Percentiles rank a stretch among this genome's conserved stretches.
Conservation (phyloP, 306 rosid species). For the Ammopiptanthus mongolicus region DNA sequence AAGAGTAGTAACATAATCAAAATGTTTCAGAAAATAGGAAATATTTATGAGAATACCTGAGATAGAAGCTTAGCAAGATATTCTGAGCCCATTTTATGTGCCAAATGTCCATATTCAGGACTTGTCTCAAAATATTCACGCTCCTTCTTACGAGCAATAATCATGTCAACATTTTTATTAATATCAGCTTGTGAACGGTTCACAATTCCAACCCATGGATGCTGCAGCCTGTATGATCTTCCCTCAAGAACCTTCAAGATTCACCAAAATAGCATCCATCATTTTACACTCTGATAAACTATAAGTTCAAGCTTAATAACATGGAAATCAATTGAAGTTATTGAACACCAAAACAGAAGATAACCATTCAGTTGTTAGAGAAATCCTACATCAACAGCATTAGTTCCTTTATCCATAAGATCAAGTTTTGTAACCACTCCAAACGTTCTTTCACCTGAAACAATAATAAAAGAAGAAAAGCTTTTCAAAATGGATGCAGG, state of each 20-base stretch:
- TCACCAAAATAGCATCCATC: constrained; percentile 27
- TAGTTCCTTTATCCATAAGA: constrained; percentile 98
- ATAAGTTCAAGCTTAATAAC: constrained; percentile 9
- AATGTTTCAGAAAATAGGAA: not conserved
- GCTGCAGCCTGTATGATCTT: constrained; percentile 85
- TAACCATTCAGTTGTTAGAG: constrained; percentile 12
- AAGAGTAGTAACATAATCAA: not conserved
- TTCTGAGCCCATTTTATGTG: constrained; percentile 97
- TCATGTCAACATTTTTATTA: constrained; percentile 92
- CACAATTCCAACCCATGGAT: constrained; percentile 99
- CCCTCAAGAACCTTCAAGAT: constrained; percentile 88
- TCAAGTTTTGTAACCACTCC: constrained; percentile 97
- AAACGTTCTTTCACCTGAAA: constrained; percentile 93
- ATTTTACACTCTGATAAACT: not conserved
- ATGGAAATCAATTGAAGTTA: constrained; percentile 7
- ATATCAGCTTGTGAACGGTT: constrained; percentile 99
- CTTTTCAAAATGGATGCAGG: not conserved
- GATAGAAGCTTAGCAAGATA: constrained; percentile 97
- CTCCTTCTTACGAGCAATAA: constrained; percentile 87
- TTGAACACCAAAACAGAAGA: constrained; percentile 18
- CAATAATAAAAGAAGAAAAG: not conserved
- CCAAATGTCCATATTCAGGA: constrained; percentile 95
- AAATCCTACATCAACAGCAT: constrained; percentile 81
- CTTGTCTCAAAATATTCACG: constrained; percentile 90
- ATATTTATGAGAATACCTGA: constrained; percentile 45